These are phyloP conservation scores for Penicillium coprophilum DNA, from an alignment of 495 filamentous ascomycete species.

Conservation along the genomic window DNA sequence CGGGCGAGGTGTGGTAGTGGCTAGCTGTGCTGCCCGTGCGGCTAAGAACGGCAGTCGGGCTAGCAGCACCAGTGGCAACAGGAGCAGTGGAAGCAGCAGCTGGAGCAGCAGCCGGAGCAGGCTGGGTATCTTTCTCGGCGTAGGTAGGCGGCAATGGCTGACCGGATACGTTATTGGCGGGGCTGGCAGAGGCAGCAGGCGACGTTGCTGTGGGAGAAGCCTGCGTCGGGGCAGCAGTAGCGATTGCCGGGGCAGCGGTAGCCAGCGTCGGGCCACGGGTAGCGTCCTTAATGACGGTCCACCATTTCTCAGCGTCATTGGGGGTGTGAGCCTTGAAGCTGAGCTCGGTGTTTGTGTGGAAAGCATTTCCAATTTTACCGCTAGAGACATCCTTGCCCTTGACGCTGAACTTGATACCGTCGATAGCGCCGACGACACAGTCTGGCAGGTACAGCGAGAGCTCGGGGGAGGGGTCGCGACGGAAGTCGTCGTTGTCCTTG, in stretches of 20 bases:
- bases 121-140: constrained; percentile 25
- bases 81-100: constrained; percentile 5
- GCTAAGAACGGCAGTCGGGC: constrained; percentile 20
- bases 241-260: too few species aligned
- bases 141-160: constrained; percentile 29
- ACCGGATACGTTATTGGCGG: constrained; percentile 12
- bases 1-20: constrained; percentile 34
- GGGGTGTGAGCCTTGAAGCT: constrained; percentile 72
- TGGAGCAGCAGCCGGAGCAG: constrained; percentile 9
- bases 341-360: constrained; percentile 63
- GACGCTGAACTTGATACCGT: constrained; percentile 82
- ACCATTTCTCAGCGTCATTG: constrained; percentile 79
- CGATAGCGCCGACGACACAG: constrained; percentile 71
- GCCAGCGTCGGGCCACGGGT: constrained; percentile 23
- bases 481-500: constrained; percentile 85
- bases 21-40: constrained; percentile 33
- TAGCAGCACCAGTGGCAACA: constrained; percentile 6
- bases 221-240: background rate
- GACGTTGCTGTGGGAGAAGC: constrained; percentile 10
- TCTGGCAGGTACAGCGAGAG: constrained; percentile 90
- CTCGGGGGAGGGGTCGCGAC: constrained; percentile 78
- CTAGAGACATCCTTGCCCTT: constrained; percentile 86
- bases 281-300: constrained; percentile 60
- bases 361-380: constrained; percentile 57
- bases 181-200: background rate